phyloP scores from a whole-genome alignment of 495 filamentous ascomycete species.

The Cairneyella variabilis region DNA sequence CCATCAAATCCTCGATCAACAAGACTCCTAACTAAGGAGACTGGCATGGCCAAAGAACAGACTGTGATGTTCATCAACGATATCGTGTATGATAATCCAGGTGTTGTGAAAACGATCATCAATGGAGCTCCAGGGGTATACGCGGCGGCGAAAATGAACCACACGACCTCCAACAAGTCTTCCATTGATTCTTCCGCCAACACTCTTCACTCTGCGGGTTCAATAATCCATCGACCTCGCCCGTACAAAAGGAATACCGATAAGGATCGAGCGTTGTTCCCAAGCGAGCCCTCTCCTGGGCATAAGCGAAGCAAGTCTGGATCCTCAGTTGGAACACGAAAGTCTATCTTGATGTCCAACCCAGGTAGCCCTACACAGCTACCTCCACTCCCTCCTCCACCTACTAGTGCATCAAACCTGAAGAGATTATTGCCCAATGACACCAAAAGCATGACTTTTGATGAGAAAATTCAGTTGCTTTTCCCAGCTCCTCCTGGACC shows the following conservation, averaged over 20 bases:
- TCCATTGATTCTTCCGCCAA: slow-evolving; percentile 8
- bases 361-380: slow-evolving; percentile 46
- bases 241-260: slow-evolving; percentile 44
- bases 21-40: slow-evolving; percentile 29
- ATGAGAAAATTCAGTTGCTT: slow-evolving; percentile 47
- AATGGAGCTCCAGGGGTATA: slow-evolving; percentile 30
- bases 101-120: slow-evolving; percentile 41
- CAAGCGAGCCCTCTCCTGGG: slow-evolving; percentile 34
- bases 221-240: slow-evolving; percentile 46
- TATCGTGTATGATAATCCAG: slow-evolving; percentile 46
- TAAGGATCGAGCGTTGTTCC: slow-evolving; percentile 36
- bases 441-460: slow-evolving; percentile 49
- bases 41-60: slow-evolving; percentile 31
- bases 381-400: slow-evolving; percentile 35
- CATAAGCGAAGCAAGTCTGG: slow-evolving; percentile 44
- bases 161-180: slow-evolving; percentile 9
- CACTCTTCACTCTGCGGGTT: slow-evolving; percentile 27
- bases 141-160: slow-evolving; percentile 21
- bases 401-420: slow-evolving; percentile 32
- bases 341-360: slow-evolving; percentile 37
- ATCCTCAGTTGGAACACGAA: slow-evolving; percentile 36
- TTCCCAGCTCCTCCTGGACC: slow-evolving; percentile 37
- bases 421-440: slow-evolving; percentile 35
- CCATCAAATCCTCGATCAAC: slow-evolving; percentile 46
- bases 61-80: slow-evolving; percentile 51